Percentiles rank a stretch among this genome's conserved stretches.
Evolutionary conservation across 1,284 basidiomycete species (phyloP).

Genomic region (Stereum hirsutum): DNA sequence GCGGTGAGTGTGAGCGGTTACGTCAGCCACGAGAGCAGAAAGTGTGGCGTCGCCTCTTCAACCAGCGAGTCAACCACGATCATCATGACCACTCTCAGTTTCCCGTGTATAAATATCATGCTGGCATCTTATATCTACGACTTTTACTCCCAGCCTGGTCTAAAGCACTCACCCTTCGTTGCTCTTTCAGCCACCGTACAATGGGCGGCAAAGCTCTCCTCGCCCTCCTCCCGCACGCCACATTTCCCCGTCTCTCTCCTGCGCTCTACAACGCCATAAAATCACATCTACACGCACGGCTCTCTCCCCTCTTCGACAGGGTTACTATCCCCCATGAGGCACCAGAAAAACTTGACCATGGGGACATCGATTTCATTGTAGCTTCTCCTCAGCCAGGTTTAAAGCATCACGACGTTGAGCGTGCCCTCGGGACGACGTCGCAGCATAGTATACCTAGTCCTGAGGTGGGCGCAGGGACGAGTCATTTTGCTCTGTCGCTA

Average conservation of each 20-base stretch:
- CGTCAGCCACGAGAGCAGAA: too few relatives aligned
- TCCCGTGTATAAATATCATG: too few relatives aligned
- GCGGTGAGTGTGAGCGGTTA: too few relatives aligned
- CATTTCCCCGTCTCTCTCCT: conserved; percentile 52
- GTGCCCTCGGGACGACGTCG: conserved; percentile 15
- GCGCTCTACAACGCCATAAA: conserved; percentile 42
- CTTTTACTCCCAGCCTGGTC: too few relatives aligned
- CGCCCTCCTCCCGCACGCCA: conserved; percentile 26
- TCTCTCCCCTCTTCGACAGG: conserved; percentile 36
- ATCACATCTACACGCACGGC: conserved; percentile 24
- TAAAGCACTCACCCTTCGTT: too few relatives aligned
- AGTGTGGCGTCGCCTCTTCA: too few relatives aligned
- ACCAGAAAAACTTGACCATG: conserved; percentile 53
- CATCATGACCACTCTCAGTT: too few relatives aligned
- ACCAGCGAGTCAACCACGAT: too few relatives aligned
- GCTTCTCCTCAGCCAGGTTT: conserved; percentile 29
- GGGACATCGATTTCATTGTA: conserved; percentile 61
- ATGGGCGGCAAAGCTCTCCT: conserved; percentile 69
- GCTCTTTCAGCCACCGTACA: too few relatives aligned
- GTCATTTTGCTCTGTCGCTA: conserved; percentile 50
- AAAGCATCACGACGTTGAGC: conserved; percentile 1
- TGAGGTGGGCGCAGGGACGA: conserved; percentile 43
- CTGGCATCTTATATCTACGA: too few relatives aligned
- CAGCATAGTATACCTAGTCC: conserved; percentile 28
- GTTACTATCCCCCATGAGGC: conserved; percentile 49